Percentiles rank a stretch among this genome's conserved stretches.
phyloP scores from a whole-genome alignment of 805 yeast genomes.

The Candida glaebosa region DNA sequence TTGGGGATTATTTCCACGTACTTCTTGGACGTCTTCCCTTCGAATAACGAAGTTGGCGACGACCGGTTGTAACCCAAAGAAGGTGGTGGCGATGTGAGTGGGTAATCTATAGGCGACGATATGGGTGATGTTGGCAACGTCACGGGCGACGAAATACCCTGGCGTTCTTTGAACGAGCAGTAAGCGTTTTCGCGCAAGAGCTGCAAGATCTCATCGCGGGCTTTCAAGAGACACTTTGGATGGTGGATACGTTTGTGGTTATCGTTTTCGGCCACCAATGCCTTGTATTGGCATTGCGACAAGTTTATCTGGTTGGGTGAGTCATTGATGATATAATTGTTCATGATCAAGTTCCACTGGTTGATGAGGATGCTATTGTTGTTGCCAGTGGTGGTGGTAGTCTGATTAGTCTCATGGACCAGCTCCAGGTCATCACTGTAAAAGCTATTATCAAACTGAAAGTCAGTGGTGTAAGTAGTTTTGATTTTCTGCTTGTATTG shows the following conservation, averaged over 20 bases:
- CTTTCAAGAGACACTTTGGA: conserved; percentile 24
- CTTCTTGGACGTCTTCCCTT: not conserved
- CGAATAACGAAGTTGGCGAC: not conserved
- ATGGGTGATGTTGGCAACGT: not conserved
- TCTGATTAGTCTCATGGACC: no score
- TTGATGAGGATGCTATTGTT: conserved; percentile 4
- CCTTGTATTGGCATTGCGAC: conserved; percentile 35
- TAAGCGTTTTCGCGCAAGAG: conserved; percentile 36
- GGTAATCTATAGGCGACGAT: no score
- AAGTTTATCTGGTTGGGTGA: conserved; percentile 49
- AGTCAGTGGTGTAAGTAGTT: not conserved
- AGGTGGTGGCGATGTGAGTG: not conserved
- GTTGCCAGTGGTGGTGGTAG: no score
- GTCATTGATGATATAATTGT: conserved; percentile 35
- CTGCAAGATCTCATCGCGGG: conserved; percentile 28
- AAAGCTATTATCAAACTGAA: not conserved
- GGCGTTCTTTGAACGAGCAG: conserved; percentile 3
- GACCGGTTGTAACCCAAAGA: not conserved
- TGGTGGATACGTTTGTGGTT: conserved; percentile 18
- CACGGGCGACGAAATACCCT: not conserved
- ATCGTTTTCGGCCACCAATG: conserved; percentile 17
- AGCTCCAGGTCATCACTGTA: not conserved
- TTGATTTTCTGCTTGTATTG: not conserved
- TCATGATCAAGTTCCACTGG: conserved; percentile 40
- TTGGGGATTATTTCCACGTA: not conserved